A percentile compares a stretch with the other conserved stretches of the same genome.
Evolutionary conservation across 108 stramenopile genomes (phyloP).

Genomic region (Cyclotella choctawhatcheeana): DNA sequence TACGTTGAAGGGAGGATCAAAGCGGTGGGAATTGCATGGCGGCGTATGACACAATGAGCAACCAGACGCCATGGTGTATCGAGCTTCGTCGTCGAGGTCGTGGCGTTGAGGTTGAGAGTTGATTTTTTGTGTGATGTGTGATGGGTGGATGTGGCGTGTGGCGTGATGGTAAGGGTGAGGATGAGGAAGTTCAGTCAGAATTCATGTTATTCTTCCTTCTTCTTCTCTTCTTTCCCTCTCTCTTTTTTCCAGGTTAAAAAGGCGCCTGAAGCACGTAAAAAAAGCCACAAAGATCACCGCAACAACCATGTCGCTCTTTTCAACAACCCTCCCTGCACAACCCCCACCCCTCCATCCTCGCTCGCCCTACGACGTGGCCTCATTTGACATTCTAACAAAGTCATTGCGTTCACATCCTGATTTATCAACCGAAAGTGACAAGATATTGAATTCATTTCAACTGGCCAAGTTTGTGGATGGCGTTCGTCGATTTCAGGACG

Average conservation of each 20-base stretch:
- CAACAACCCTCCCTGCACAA: slow-evolving; percentile 2
- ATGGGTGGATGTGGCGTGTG: too few relatives aligned
- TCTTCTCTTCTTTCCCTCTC: background rate
- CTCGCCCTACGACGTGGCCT: slow-evolving; percentile 22
- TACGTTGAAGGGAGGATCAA: too few relatives aligned
- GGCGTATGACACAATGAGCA: too few relatives aligned
- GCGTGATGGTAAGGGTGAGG: too few relatives aligned
- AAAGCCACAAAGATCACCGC: background rate
- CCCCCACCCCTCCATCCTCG: slow-evolving; percentile 40
- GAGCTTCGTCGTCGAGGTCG: too few relatives aligned
- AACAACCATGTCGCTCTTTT: slow-evolving; percentile 5
- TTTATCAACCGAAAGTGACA: slow-evolving; percentile 36
- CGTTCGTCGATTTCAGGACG: slow-evolving; percentile 31
- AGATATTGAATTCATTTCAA: slow-evolving; percentile 41
- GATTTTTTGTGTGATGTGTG: too few relatives aligned
- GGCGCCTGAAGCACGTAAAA: background rate
- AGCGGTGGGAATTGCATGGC: too few relatives aligned
- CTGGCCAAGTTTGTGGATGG: slow-evolving; percentile 44
- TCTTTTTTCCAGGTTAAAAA: too few relatives aligned
- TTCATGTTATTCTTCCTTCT: background rate
- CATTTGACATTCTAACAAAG: slow-evolving; percentile 22
- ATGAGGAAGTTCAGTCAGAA: too few relatives aligned
- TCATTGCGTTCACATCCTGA: slow-evolving; percentile 33
- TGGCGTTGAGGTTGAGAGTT: too few relatives aligned
- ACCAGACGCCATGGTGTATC: too few relatives aligned